Percentiles rank a stretch among this genome's conserved stretches.
These are phyloP conservation scores for Anacardium occidentale DNA, from an alignment of 345 rosid genomes.

Conservation along the genomic window DNA sequence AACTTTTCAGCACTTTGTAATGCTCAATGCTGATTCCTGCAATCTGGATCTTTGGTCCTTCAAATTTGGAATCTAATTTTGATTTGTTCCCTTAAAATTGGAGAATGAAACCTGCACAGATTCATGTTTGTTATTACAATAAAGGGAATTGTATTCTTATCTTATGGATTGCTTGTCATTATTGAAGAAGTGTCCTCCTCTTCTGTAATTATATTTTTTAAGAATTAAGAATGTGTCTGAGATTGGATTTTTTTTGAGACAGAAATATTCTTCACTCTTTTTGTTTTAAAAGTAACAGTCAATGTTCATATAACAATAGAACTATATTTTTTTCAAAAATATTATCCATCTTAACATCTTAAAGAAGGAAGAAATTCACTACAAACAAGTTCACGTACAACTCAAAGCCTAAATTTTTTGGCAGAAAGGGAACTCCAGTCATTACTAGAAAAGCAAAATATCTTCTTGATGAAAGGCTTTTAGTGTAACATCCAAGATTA, in stretches of 20 bases:
- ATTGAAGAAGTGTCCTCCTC: slow-evolving; percentile 32
- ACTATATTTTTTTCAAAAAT: slow-evolving; percentile 12
- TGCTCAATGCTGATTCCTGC: slow-evolving; percentile 84
- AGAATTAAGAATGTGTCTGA: background rate
- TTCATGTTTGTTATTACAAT: slow-evolving; percentile 76
- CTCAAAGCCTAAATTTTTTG: background rate
- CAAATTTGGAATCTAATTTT: slow-evolving; percentile 61
- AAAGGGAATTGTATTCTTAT: slow-evolving; percentile 55
- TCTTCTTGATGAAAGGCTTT: background rate
- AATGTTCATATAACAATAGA: slow-evolving; percentile 7
- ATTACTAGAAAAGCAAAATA: slow-evolving; percentile 5
- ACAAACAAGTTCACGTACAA: background rate
- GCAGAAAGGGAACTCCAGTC: background rate
- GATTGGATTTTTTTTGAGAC: background rate
- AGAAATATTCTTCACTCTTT: background rate
- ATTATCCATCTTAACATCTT: background rate
- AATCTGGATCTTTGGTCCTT: slow-evolving; percentile 77
- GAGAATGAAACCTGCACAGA: slow-evolving; percentile 91
- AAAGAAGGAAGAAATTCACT: background rate
- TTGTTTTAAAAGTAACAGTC: slow-evolving; percentile 3
- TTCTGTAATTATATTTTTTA: slow-evolving; percentile 28
- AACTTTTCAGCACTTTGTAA: slow-evolving; percentile 79
- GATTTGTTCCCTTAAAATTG: slow-evolving; percentile 65
- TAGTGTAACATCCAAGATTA: slow-evolving; percentile 1
- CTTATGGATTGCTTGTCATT: slow-evolving; percentile 46